These are phyloP conservation scores for Moniliella sp. DNA, from an alignment of 1,284 basidiomycete genomes.

Conservation along the genomic window DNA sequence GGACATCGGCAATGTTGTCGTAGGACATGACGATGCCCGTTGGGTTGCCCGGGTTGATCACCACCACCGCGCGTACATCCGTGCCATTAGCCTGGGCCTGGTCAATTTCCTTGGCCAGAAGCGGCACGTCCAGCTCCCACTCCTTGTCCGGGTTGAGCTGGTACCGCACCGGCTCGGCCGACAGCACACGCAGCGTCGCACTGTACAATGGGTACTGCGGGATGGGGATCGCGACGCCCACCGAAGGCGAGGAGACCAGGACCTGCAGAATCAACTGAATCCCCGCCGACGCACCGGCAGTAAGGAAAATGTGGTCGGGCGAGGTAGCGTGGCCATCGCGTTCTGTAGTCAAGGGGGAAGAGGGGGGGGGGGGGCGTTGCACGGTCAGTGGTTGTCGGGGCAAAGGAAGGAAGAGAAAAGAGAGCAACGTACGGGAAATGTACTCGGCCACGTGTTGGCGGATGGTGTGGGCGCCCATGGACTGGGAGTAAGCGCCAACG, in stretches of 20 bases:
- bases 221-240: conserved; percentile 77
- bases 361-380: too few species aligned
- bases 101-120: conserved; percentile 49
- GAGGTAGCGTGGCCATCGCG: conserved; percentile 45
- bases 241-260: conserved; percentile 45
- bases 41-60: conserved; percentile 33
- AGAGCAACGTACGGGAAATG: too few species aligned
- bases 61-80: conserved; percentile 21
- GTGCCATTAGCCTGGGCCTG: conserved; percentile 47
- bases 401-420: too few species aligned
- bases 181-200: conserved; percentile 66
- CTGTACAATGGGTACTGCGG: conserved; percentile 96
- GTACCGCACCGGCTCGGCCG: conserved; percentile 65
- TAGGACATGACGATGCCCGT: conserved; percentile 22
- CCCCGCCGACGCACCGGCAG: conserved; percentile 74
- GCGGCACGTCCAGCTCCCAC: conserved; percentile 62
- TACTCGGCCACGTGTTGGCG: conserved; percentile 72
- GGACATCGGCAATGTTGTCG: conserved; percentile 20
- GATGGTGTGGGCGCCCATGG: conserved; percentile 73
- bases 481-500: conserved; percentile 84
- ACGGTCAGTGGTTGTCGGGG: too few species aligned
- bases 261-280: conserved; percentile 68
- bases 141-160: conserved; percentile 58
- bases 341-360: too few species aligned
- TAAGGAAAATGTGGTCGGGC: conserved; percentile 74